Conservation (phyloP, 371 early-diverging fungal genomes). For the Mucor piriformis region DNA sequence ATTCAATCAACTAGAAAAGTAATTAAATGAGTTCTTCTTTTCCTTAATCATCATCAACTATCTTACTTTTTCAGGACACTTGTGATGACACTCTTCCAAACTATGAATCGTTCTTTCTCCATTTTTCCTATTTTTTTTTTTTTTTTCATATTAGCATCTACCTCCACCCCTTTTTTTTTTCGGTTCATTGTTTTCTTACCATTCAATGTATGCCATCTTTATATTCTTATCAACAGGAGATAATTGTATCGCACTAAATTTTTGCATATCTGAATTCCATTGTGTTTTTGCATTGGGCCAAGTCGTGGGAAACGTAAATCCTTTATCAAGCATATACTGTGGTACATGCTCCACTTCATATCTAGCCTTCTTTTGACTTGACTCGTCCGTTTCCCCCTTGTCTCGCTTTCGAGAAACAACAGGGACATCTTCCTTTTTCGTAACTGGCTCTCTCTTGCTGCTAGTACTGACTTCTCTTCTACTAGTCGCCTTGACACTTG, state of each 20-base stretch:
- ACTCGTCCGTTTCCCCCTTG: not conserved
- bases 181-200: no score
- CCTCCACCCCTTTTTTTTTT: no score
- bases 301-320: conserved; percentile 4
- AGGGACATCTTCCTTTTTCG: no score
- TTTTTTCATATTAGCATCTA: not conserved
- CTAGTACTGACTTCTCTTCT: no score
- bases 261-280: conserved; percentile 18
- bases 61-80: conserved; percentile 28
- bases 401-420: no score
- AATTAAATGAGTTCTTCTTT: not conserved
- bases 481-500: no score
- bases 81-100: conserved; percentile 31
- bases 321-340: conserved; percentile 17
- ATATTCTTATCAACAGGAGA: conserved; percentile 17
- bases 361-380: not conserved
- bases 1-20: conserved; percentile 24
- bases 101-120: conserved; percentile 37
- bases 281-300: conserved; percentile 8
- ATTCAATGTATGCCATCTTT: conserved; percentile 31
- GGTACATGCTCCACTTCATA: conserved; percentile 13
- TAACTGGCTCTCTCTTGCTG: no score
- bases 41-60: no score
- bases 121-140: conserved; percentile 23
- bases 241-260: conserved; percentile 24